Evolutionary conservation across 2,329 filamentous ascomycete genomes (phyloP).

Genomic region (Paraphoma sp.): DNA sequence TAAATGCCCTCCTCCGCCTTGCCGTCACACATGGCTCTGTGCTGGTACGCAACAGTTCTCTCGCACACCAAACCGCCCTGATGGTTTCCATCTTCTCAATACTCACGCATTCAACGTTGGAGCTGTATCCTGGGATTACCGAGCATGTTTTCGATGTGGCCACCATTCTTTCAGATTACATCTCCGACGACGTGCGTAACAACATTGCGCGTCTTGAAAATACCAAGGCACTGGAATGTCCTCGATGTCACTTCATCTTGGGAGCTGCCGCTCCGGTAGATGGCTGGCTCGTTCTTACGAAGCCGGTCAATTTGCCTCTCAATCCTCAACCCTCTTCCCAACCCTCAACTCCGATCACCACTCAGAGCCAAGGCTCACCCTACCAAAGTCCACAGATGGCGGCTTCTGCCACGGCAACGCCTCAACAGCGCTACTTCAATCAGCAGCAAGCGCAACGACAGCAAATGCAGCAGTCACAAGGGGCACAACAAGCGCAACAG

Average conservation of each 20-base stretch:
- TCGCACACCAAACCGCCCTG: conserved; percentile 39
- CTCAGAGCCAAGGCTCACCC: conserved; percentile 21
- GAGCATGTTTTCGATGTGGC: conserved; percentile 55
- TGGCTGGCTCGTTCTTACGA: conserved; percentile 52
- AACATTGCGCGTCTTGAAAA: conserved; percentile 39
- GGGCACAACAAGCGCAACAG: conserved; percentile 31
- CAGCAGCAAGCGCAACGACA: conserved; percentile 31
- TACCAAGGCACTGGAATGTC: conserved; percentile 32
- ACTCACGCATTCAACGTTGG: conserved; percentile 47
- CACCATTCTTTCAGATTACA: conserved; percentile 49
- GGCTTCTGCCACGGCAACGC: conserved; percentile 14
- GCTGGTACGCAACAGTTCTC: conserved; percentile 28
- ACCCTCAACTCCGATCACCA: conserved; percentile 17
- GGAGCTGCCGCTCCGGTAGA: conserved; percentile 44
- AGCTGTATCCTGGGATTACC: conserved; percentile 39
- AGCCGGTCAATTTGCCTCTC: conserved; percentile 26
- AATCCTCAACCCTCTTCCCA: conserved; percentile 26
- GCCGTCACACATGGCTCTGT: conserved; percentile 45
- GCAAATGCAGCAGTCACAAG: conserved; percentile 30
- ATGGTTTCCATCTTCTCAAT: conserved; percentile 47
- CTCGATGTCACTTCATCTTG: conserved; percentile 50
- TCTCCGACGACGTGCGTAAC: conserved; percentile 48
- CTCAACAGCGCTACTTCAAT: conserved; percentile 35
- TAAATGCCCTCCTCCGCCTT: conserved; percentile 50
- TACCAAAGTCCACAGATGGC: conserved; percentile 30